Base-by-base conservation (phyloP, 1,284 basidiomycete genomes). In the Pseudozyma sp. region DNA sequence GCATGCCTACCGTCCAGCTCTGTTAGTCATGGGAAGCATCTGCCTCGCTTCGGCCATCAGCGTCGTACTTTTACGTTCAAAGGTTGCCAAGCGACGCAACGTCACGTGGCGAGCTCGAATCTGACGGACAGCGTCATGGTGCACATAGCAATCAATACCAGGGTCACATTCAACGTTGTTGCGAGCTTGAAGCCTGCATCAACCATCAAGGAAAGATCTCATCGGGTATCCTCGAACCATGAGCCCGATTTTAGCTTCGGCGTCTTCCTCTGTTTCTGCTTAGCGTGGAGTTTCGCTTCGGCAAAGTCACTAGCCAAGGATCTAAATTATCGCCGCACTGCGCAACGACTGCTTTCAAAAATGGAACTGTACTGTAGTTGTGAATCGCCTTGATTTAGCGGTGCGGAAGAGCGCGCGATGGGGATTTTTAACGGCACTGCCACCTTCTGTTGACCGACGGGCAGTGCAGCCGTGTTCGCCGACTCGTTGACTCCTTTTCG, bases 21-120 rank as follows among this genome's bases (percentile, higher is more conserved):
- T 77, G 8, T 46, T 77, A 5, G 44, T 74, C 31, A 67, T 77
- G 64, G 74, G 74, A 13, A 50, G 56, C 54, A 68, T 78, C 40
- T 65, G 63, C 33, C 43, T 78, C 6, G 24, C 71, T 13, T 60
- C 69, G 13, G 66, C 69, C 30, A 39, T 67, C 31, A 60, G 59
- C 42, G 58, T 78, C 16, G 35, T 65, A 9, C 31, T 65, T 3
- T 52, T 78, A 5, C 73, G 75, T 0, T 64, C 35, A 42, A 59
- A 63, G 35, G 67, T 63, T n/a, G 67, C 60, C 29, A 47, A 49
- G 10, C 52, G 67, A 43, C 60, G 67, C 24, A 68, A 61, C 10
- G 67, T 59, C 56, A 47, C 52, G 7, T 68, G 67, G 67, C 67
- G 56, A 17, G 67, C 67, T 35, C 60, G 60, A 11, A 68, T 68